These are phyloP conservation scores for Plantago elongata DNA, from an alignment of 257 asterid species.

Conservation along the genomic window DNA sequence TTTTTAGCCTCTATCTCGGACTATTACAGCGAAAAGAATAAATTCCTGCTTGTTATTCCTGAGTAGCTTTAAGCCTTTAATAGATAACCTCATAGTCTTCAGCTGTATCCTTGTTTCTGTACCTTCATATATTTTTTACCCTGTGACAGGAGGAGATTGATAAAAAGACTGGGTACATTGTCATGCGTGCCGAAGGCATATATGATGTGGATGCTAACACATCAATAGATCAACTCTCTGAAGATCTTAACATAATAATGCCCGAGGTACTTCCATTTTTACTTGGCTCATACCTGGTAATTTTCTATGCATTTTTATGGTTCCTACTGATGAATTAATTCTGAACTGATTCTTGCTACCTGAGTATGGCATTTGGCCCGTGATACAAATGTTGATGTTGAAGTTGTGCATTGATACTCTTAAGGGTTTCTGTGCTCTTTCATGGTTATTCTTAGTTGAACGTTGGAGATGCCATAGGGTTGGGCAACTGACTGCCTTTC, in stretches of 20 bases:
- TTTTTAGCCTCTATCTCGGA: conserved; percentile 6
- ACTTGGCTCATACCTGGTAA: background rate
- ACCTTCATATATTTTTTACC: conserved; percentile 11
- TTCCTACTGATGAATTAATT: too few relatives aligned
- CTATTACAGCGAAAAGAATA: background rate
- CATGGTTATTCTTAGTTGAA: too few relatives aligned
- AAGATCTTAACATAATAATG: conserved; percentile 90
- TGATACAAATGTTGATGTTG: too few relatives aligned
- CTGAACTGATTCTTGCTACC: too few relatives aligned
- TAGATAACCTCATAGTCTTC: background rate
- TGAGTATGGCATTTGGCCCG: too few relatives aligned
- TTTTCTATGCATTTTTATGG: too few relatives aligned
- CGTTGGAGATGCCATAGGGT: too few relatives aligned
- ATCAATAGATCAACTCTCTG: conserved; percentile 92
- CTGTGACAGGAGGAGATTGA: conserved; percentile 87
- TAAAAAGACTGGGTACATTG: conserved; percentile 93
- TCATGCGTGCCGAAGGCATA: conserved; percentile 95
- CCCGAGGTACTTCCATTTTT: conserved; percentile 58
- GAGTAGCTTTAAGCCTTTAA: conserved; percentile 12
- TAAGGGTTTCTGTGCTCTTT: background rate
- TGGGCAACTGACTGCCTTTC: too few relatives aligned
- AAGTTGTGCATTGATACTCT: background rate
- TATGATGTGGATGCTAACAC: conserved; percentile 98
- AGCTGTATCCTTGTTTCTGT: background rate
- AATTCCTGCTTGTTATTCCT: background rate